These are phyloP conservation scores for Blastocystis sp. DNA, from an alignment of 352 stramenopile species.

Conservation along the genomic window DNA sequence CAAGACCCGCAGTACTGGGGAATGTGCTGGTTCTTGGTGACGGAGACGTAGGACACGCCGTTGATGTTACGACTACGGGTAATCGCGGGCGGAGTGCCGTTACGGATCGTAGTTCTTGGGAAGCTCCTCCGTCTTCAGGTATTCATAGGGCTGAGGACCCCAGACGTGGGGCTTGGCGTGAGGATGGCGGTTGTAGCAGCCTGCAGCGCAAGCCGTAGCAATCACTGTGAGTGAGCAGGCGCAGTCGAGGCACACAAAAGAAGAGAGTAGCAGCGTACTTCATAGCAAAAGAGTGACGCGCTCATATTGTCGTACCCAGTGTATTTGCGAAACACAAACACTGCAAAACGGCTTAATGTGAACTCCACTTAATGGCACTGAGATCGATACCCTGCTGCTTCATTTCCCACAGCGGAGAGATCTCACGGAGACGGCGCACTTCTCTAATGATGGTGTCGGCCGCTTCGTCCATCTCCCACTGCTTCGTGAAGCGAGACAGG, in stretches of 20 bases:
- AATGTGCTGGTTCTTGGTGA: slow-evolving; percentile 97
- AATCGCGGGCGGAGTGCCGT: background rate
- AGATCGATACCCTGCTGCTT: slow-evolving; percentile 99
- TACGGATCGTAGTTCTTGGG: slow-evolving; percentile 87
- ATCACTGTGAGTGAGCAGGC: no score
- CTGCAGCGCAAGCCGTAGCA: no score
- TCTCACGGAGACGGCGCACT: slow-evolving; percentile 93
- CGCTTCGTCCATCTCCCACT: slow-evolving; percentile 95
- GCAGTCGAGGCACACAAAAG: no score
- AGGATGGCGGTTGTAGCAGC: no score
- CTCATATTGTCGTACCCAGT: no score
- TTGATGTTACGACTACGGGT: slow-evolving; percentile 83
- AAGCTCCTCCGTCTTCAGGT: no score
- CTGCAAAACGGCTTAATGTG: slow-evolving; percentile 87
- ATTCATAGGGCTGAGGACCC: no score
- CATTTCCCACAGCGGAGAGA: slow-evolving; percentile 99
- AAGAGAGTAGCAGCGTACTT: no score
- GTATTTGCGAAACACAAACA: no score
- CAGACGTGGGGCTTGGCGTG: no score
- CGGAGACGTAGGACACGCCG: slow-evolving; percentile 91
- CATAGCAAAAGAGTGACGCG: no score
- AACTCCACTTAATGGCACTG: slow-evolving; percentile 97
- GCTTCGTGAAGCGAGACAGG: slow-evolving; percentile 96
- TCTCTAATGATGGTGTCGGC: slow-evolving; percentile 90
- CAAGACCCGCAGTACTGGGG: slow-evolving; percentile 88